Evolutionary conservation across 1,284 basidiomycete species (phyloP), one percentile per base, ranked within the genome.

Genomic region (Pseudozyma hubeiensis): DNA sequence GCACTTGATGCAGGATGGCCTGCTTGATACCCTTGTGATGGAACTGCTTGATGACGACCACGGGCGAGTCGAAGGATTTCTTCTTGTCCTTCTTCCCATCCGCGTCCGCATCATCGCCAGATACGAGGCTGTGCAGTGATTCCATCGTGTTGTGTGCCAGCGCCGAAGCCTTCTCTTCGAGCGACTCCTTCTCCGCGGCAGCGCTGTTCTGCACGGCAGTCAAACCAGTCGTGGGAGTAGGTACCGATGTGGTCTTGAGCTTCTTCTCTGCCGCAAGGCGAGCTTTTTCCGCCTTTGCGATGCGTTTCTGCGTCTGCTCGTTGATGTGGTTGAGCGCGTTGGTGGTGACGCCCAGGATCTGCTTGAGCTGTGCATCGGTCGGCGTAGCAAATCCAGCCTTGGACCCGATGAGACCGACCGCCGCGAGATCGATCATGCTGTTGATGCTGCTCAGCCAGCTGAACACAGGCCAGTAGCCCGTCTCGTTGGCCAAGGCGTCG

Each of bases 371-470:
- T 43, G 93, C 91, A 37, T 90, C 88, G n/a, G 94, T 87, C 0
- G 94, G 91, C 10, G 89, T 91, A 49, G 90, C 91, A 74, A 98
- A 88, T 14, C 96, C 94, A 34, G 93, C 94, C 87, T 98, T 98
- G 82, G 96, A 94, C 1, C 96, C 96, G 76, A 97, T 97, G 24
- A 99, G 83, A 7, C 95, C 94, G 39, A 95, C 89, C 57, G 91
- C 91, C 0, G 93, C 94, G n/a, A 99, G 88, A 81, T 99, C 96
- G 64, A 98, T 90, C 60, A 98, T 85, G 68, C 89, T 92, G 83
- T 91, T 93, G 79, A 96, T 85, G 0, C 92, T 93, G 79, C 91
- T 91, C 58, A 97, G 86, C 87, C 95, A 93, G 5, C 91, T 91
- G 85, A 98, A 97, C 7, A 78, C 78, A 5, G 69, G 79, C 68